These are phyloP conservation scores for Camelina neglecta DNA, from an alignment of 345 rosid genomes.

Conservation along the genomic window DNA sequence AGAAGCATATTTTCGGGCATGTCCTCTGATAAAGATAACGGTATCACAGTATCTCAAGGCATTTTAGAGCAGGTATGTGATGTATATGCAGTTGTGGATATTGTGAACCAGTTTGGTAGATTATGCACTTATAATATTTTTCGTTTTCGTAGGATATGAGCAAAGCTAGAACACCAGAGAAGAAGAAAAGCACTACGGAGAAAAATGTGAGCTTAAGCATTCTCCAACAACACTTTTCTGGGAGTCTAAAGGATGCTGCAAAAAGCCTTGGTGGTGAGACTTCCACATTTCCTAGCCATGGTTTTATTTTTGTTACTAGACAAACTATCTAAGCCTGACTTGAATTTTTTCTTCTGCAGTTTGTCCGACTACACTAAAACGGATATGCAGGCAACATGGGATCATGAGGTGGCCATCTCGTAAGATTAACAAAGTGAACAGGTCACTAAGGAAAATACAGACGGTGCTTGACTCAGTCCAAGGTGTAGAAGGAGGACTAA, in stretches of 20 bases:
- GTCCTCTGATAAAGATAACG: slow-evolving; percentile 48
- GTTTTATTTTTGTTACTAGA: background rate
- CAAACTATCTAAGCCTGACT: slow-evolving; percentile 28
- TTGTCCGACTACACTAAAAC: slow-evolving; percentile 95
- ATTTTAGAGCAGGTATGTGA: slow-evolving; percentile 56
- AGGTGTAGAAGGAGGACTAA: slow-evolving; percentile 86
- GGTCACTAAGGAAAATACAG: slow-evolving; percentile 82
- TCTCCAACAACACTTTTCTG: slow-evolving; percentile 89
- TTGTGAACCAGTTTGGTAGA: background rate
- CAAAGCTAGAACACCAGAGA: slow-evolving; percentile 61
- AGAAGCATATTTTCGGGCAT: slow-evolving; percentile 41
- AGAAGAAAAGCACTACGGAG: slow-evolving; percentile 81
- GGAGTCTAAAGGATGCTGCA: slow-evolving; percentile 96
- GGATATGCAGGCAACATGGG: slow-evolving; percentile 97
- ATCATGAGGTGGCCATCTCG: slow-evolving; percentile 98
- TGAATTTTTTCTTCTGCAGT: slow-evolving; percentile 54
- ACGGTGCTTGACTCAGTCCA: slow-evolving; percentile 90
- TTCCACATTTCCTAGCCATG: background rate
- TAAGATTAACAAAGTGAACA: slow-evolving; percentile 91
- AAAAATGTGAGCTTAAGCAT: slow-evolving; percentile 85
- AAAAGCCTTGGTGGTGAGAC: slow-evolving; percentile 91
- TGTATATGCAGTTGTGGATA: slow-evolving; percentile 2
- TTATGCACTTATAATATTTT: background rate
- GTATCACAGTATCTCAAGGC: slow-evolving; percentile 47
- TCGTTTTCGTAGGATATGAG: slow-evolving; percentile 45